A percentile compares a stretch with the other conserved stretches of the same genome.
Evolutionary conservation across 2,329 filamentous ascomycete genomes (phyloP).

Genomic region (Domatiomyces globalis): DNA sequence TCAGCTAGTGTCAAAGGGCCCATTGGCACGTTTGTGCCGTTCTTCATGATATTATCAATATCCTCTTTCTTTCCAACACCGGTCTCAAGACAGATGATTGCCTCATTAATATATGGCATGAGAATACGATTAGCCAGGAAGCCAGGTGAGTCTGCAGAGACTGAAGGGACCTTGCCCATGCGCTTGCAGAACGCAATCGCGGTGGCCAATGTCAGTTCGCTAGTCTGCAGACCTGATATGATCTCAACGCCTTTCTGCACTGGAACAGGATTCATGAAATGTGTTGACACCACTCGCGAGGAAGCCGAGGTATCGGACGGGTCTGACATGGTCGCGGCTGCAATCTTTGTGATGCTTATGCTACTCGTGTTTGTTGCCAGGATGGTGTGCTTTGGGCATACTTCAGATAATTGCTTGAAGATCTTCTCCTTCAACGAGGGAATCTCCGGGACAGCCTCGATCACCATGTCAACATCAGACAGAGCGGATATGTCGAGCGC

Average conservation of each 20-base stretch:
- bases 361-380: conserved; percentile 97
- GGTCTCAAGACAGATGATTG: conserved; percentile 88
- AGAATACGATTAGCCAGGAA: conserved; percentile 94
- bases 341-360: conserved; percentile 93
- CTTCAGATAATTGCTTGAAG: conserved; percentile 66
- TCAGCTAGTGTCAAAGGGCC: conserved; percentile 85
- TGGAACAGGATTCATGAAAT: conserved; percentile 99
- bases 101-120: conserved; percentile 99
- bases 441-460: conserved; percentile 93
- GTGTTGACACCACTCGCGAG: conserved; percentile 82
- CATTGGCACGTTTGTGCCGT: conserved; percentile 97
- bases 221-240: conserved; percentile 87
- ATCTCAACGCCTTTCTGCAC: conserved; percentile 97
- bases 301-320: conserved; percentile 67
- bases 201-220: conserved; percentile 61
- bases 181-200: conserved; percentile 73
- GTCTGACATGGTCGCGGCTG: conserved; percentile 63
- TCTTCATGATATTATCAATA: conserved; percentile 98
- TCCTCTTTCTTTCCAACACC: conserved; percentile 77
- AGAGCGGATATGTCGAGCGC: conserved; percentile 65
- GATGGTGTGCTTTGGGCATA: conserved; percentile 72
- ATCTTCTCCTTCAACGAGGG: conserved; percentile 75
- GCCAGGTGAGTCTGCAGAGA: conserved; percentile 77
- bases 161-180: conserved; percentile 85
- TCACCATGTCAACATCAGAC: conserved; percentile 81